A percentile compares a stretch with the other conserved stretches of the same genome.
phyloP scores from a whole-genome alignment of 2,329 filamentous ascomycete species.

The Aspergillus sp. region DNA sequence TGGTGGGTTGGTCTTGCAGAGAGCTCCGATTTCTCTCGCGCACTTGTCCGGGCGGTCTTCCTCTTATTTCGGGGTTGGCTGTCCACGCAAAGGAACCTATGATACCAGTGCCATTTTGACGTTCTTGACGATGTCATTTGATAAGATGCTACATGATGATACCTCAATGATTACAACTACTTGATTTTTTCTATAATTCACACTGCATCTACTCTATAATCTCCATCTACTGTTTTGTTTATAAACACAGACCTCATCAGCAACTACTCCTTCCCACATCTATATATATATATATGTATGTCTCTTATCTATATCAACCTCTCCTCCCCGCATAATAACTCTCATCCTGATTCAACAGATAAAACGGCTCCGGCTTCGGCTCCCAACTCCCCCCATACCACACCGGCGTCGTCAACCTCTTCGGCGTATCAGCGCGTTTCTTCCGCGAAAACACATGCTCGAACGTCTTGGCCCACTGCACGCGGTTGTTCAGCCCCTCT shows the following conservation, averaged over 20 bases:
- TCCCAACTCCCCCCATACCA: conserved; percentile 36
- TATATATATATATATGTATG: too few species aligned
- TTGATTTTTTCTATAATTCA: not conserved
- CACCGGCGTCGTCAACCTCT: conserved; percentile 31
- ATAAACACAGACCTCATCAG: too few species aligned
- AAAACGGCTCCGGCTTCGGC: conserved; percentile 34
- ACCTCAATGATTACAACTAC: not conserved
- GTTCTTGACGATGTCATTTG: not conserved
- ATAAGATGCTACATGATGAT: not conserved
- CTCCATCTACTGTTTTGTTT: too few species aligned
- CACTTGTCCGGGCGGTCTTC: too few species aligned
- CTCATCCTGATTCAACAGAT: conserved; percentile 34
- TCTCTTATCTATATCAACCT: too few species aligned
- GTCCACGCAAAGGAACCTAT: too few species aligned
- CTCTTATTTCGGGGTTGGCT: too few species aligned
- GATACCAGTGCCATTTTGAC: not conserved
- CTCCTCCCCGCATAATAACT: conserved; percentile 21
- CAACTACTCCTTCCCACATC: not conserved
- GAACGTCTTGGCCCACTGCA: conserved; percentile 45
- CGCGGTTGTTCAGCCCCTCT: conserved; percentile 41
- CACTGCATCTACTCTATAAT: too few species aligned
- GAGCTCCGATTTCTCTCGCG: too few species aligned
- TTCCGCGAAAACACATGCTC: conserved; percentile 33
- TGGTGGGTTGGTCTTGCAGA: too few species aligned
- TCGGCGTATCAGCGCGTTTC: conserved; percentile 25